These are phyloP conservation scores for Paraphysoderma sedebokerense DNA, from an alignment of 371 early-diverging fungal genomes.

Conservation along the genomic window DNA sequence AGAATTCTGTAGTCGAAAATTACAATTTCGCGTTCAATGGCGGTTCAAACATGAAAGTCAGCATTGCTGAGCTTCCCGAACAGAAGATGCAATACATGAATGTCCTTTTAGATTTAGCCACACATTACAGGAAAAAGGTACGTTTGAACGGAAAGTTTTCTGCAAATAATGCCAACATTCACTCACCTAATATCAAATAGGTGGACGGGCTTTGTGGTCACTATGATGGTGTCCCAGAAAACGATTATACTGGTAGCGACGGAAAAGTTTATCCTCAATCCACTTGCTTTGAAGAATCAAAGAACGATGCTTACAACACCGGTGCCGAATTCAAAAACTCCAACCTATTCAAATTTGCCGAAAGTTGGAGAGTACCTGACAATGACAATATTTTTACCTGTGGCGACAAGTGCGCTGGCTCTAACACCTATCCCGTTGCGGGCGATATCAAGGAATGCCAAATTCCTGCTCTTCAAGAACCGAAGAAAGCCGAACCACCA, in stretches of 20 bases:
- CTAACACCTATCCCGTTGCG: not conserved
- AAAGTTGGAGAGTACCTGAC: not conserved
- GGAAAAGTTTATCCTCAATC: not conserved
- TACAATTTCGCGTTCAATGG: not conserved
- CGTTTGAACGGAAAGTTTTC: too few species aligned
- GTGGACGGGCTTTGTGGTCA: not conserved
- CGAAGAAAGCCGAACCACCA: too few species aligned
- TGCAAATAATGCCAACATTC: too few species aligned
- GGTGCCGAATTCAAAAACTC: not conserved
- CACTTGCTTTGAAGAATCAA: too few species aligned
- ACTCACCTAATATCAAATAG: too few species aligned
- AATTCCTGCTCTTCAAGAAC: too few species aligned
- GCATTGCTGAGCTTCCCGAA: not conserved
- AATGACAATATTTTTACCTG: not conserved
- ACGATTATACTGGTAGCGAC: not conserved
- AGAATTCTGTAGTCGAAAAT: not conserved
- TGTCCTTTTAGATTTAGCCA: not conserved
- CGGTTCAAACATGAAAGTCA: not conserved
- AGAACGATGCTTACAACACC: not conserved
- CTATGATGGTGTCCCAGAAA: not conserved
- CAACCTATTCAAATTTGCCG: not conserved
- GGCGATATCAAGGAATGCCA: too few species aligned
- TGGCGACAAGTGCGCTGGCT: not conserved
- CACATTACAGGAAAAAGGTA: not conserved
- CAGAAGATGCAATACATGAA: not conserved